phyloP scores from a whole-genome alignment of 2,329 filamentous ascomycete species.

The Xylariomycetidae sp. region DNA sequence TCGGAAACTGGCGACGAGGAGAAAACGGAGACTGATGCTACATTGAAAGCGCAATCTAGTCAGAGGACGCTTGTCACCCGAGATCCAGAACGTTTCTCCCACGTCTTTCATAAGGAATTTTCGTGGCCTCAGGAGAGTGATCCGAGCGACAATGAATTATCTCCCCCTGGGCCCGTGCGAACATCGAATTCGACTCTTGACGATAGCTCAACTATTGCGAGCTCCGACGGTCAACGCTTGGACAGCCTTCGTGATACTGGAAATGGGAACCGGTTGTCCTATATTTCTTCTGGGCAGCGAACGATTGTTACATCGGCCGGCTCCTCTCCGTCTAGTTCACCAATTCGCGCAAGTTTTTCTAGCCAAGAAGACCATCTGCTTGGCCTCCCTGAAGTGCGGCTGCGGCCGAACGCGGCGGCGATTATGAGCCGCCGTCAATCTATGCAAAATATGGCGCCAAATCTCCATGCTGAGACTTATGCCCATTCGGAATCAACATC shows the following conservation, averaged over 20 bases:
- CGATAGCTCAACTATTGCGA: constrained; percentile 53
- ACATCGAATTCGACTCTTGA: constrained; percentile 42
- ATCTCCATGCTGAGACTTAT: constrained; percentile 33
- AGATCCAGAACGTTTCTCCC: constrained; percentile 43
- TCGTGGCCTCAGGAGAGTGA: constrained; percentile 26
- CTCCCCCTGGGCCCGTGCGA: constrained; percentile 22
- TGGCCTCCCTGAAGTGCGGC: constrained; percentile 30
- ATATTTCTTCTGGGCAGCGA: constrained; percentile 56
- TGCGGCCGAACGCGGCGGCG: constrained; percentile 48
- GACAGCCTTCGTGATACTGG: constrained; percentile 48
- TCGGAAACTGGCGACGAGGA: constrained; percentile 52
- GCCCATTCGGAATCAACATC: constrained; percentile 22
- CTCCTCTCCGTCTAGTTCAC: constrained; percentile 55
- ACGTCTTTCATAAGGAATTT: constrained; percentile 32
- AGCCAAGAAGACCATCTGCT: constrained; percentile 30
- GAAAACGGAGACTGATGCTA: constrained; percentile 29
- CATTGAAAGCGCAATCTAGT: constrained; percentile 35
- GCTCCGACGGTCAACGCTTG: constrained; percentile 54
- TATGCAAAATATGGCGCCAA: constrained; percentile 41
- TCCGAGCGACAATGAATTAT: constrained; percentile 22
- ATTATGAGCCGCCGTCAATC: constrained; percentile 49
- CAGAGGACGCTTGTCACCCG: constrained; percentile 44
- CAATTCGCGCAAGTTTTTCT: constrained; percentile 47
- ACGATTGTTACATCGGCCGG: constrained; percentile 55
- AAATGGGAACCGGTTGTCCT: constrained; percentile 53